Evolutionary conservation across 495 filamentous ascomycete species (phyloP).

Genomic region (Neurospora sp.): DNA sequence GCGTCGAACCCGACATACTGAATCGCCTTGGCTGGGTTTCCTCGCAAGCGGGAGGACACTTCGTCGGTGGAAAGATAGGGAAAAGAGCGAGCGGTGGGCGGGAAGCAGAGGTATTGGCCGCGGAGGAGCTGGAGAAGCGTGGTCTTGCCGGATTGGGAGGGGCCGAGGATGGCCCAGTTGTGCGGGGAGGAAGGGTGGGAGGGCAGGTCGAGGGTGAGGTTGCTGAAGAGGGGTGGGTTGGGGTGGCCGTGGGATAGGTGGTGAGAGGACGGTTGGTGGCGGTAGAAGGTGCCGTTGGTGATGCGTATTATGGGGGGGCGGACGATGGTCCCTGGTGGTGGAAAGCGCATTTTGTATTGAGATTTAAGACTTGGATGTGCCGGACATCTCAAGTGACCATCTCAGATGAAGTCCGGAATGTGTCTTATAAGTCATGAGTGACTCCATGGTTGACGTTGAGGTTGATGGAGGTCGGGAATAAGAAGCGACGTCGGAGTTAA

Average conservation of each 20-base stretch:
- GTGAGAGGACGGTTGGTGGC: slow-evolving; percentile 51
- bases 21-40: slow-evolving; percentile 51
- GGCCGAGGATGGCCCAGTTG: slow-evolving; percentile 68
- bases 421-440: not conserved
- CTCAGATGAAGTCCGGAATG: not conserved
- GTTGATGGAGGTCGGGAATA: not conserved
- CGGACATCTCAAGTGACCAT: slow-evolving; percentile 11
- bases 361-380: not conserved
- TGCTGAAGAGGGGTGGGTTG: slow-evolving; percentile 57
- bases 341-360: slow-evolving; percentile 21
- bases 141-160: slow-evolving; percentile 60
- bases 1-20: slow-evolving; percentile 76
- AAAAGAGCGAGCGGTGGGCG: slow-evolving; percentile 60
- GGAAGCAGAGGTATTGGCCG: slow-evolving; percentile 61
- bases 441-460: too few relatives aligned
- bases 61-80: slow-evolving; percentile 62
- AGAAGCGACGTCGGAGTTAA: not conserved
- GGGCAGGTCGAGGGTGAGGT: slow-evolving; percentile 56
- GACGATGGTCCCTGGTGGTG: slow-evolving; percentile 2
- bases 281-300: slow-evolving; percentile 69
- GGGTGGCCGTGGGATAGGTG: slow-evolving; percentile 12
- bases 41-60: slow-evolving; percentile 42
- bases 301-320: slow-evolving; percentile 59
- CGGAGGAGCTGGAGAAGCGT: slow-evolving; percentile 66
- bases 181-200: slow-evolving; percentile 32